A percentile compares a stretch with the other conserved stretches of the same genome.
These are phyloP conservation scores for Orbilia brochopaga DNA, from an alignment of 2,329 filamentous ascomycete genomes.

Conservation along the genomic window DNA sequence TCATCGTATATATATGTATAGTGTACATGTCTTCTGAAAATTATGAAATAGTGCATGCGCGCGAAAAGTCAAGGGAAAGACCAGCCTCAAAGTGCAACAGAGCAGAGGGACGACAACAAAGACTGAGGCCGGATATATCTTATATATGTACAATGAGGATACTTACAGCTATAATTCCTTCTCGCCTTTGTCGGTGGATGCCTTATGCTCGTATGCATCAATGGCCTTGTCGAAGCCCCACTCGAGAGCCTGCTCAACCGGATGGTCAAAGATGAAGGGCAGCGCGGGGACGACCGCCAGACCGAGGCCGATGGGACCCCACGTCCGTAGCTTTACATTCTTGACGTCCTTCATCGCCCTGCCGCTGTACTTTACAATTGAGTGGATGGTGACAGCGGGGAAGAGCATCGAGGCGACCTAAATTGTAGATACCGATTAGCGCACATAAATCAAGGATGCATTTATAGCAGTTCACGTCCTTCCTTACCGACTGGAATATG, in stretches of 20 bases:
- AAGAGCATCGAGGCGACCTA: constrained; percentile 85
- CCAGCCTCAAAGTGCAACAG: neutral
- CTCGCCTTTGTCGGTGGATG: constrained; percentile 10
- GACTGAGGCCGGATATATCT: neutral
- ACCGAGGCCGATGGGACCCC: constrained; percentile 86
- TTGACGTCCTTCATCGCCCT: constrained; percentile 81
- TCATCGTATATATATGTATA: too few species aligned
- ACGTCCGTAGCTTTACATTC: constrained; percentile 77
- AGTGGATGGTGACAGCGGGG: constrained; percentile 92
- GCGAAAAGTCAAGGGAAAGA: neutral
- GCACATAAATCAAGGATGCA: neutral
- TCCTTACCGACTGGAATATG: constrained; percentile 71
- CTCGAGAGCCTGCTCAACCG: constrained; percentile 89
- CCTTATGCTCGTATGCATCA: constrained; percentile 68
- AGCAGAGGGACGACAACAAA: neutral
- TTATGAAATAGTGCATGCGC: too few species aligned
- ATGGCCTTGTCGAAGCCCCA: constrained; percentile 87
- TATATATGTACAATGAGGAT: neutral
- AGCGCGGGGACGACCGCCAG: constrained; percentile 79
- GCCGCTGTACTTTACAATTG: constrained; percentile 87
- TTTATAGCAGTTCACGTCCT: too few species aligned
- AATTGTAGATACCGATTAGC: constrained; percentile 57
- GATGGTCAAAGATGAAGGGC: constrained; percentile 84
- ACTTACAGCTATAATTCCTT: constrained; percentile 19
- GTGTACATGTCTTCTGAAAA: too few species aligned